Evolutionary conservation across 148 eudicot species (phyloP).

Genomic region (Rhododendron simsii): DNA sequence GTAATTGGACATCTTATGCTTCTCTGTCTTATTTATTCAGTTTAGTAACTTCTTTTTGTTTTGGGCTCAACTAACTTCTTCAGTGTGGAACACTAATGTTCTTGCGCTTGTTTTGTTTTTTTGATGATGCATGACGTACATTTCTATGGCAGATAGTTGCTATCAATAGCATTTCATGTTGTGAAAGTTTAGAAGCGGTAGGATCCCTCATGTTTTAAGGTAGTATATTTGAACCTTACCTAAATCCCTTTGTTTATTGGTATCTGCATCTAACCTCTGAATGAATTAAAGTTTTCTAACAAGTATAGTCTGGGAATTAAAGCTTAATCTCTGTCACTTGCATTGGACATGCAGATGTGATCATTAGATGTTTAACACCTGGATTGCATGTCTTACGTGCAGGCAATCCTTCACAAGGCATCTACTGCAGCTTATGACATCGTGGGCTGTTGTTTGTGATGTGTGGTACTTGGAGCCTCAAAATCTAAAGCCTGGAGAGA

Average conservation of each 20-base stretch:
- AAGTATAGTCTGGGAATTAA: neutral
- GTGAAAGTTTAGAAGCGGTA: neutral
- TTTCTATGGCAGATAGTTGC: neutral
- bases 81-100: neutral
- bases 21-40: neutral
- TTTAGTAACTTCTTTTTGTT: neutral
- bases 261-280: neutral
- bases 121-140: neutral
- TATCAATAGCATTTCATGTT: neutral
- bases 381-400: constrained; percentile 16
- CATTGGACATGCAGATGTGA: neutral
- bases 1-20: neutral
- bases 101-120: neutral
- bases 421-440: constrained; percentile 94
- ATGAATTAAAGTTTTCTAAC: neutral
- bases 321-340: neutral
- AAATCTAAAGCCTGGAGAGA: constrained; percentile 77
- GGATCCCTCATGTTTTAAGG: neutral
- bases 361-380: neutral
- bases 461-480: constrained; percentile 99
- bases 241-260: neutral
- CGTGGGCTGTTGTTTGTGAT: constrained; percentile 99
- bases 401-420: constrained; percentile 97
- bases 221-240: neutral
- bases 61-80: neutral